Base-by-base conservation (phyloP, 129 eudicot species). In the Lactuca saligna region DNA sequence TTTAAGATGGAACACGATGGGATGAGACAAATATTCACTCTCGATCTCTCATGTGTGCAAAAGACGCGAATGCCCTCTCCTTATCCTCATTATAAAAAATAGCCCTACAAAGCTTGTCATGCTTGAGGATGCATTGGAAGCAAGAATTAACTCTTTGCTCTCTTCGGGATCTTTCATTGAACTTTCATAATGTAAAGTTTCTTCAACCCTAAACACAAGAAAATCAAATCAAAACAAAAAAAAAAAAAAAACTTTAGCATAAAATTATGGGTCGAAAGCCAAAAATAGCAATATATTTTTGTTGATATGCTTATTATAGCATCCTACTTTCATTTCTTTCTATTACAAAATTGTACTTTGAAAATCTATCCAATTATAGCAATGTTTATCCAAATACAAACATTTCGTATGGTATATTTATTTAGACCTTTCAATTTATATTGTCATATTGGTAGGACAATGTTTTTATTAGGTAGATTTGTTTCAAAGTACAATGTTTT, bases 211-310 rank as follows among this genome's bases (percentile, higher is more conserved):
- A n/a, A 17, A 35, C 3, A 34, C 53, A 61, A 9, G 17, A 13
- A 71, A 50, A 32, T 6, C n/a, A 70, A 69, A 42, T 17, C 5
- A 61, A 57, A 72, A 34, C 60, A 71, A n/a, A n/a, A n/a, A n/a
- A n/a, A n/a, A n/a, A n/a, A n/a, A n/a, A n/a, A n/a, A 35, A 35
- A 35, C 38, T 35, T 35, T 35, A 35, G 38, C 4, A 35, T 35
- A 35, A 6, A 35, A 4, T 35, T 8, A 8, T 42, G 14, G 49
- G 8, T 3, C 1, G 0, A 6, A 44, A 44, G 13, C 14, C 9
- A 44, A 13, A 10, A 44, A 44, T 44, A 44, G 14, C 50, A 44
- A 44, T 44, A 13, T 44, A 44, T 4, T 44, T 44, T 44, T 44
- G 14, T 9, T 10, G 5, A 42, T 42, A 9, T 42, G 3, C 49